These are phyloP conservation scores for Blastocladiella emersonii DNA, from an alignment of 371 early-diverging fungal species.

Conservation along the genomic window DNA sequence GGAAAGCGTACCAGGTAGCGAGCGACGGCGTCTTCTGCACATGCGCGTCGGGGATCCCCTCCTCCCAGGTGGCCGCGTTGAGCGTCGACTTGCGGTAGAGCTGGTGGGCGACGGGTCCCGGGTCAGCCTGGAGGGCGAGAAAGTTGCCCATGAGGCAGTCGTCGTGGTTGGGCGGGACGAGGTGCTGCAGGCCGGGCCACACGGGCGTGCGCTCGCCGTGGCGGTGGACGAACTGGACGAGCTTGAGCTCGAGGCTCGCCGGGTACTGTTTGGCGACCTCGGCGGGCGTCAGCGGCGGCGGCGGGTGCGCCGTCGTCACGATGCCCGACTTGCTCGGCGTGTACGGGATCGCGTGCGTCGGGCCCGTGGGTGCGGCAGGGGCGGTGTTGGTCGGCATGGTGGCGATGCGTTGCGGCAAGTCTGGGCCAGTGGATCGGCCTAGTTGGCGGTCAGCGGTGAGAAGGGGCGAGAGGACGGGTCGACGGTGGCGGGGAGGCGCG, in stretches of 20 bases:
- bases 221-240: conserved; percentile 10
- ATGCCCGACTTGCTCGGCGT: too few relatives aligned
- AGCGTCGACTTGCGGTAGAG: background rate
- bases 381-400: too few relatives aligned
- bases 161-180: background rate
- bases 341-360: too few relatives aligned
- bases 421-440: too few relatives aligned
- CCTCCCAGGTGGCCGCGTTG: background rate
- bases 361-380: too few relatives aligned
- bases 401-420: too few relatives aligned
- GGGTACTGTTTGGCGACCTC: background rate
- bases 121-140: background rate
- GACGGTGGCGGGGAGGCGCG: too few relatives aligned
- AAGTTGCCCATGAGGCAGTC: conserved; percentile 3
- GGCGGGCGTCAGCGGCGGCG: background rate
- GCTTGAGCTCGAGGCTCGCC: background rate
- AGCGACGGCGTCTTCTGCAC: background rate
- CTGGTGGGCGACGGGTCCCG: background rate
- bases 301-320: background rate
- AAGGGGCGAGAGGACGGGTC: too few relatives aligned
- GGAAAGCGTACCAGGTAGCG: too few relatives aligned
- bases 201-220: conserved; percentile 13
- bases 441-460: too few relatives aligned
- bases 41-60: background rate
- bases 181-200: background rate